Conservation (phyloP, 805 yeast species). For the Wickerhamomyces chambardii region DNA sequence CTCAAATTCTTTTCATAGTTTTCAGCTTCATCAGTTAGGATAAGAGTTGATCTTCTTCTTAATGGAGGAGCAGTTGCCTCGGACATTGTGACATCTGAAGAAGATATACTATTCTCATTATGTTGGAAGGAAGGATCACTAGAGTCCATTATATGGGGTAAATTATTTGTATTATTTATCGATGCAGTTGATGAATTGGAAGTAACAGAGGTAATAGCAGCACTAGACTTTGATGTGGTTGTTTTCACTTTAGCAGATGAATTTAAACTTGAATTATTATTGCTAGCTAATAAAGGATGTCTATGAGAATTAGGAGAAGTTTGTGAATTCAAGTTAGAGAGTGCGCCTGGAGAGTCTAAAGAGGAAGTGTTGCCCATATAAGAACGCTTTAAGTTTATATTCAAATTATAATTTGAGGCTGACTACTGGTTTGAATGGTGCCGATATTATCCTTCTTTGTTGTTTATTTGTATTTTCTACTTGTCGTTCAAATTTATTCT, state of each 20-base stretch:
- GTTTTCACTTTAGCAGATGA: not conserved
- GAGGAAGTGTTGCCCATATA: slow-evolving; percentile 12
- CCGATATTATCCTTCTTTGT: no score
- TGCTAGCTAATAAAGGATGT: not conserved
- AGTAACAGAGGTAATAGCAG: no score
- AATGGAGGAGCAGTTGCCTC: slow-evolving; percentile 15
- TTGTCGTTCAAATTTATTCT: no score
- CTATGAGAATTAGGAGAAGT: not conserved
- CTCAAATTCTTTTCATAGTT: slow-evolving; percentile 1
- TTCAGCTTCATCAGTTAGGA: slow-evolving; percentile 61
- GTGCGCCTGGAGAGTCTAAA: not conserved
- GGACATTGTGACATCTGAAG: slow-evolving; percentile 17
- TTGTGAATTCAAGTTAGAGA: not conserved
- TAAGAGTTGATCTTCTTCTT: slow-evolving; percentile 63
- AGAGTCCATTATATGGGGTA: not conserved
- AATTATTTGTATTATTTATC: no score
- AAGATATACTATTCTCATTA: slow-evolving; percentile 3
- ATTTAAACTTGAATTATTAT: not conserved
- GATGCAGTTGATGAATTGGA: not conserved
- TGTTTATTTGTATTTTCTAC: no score
- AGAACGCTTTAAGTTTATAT: no score
- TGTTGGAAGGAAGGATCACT: not conserved
- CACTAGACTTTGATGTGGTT: not conserved
- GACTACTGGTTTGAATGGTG: no score
- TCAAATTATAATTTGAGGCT: no score